Evolutionary conservation across 768 basidiomycete genomes (phyloP), one percentile per base, ranked within the genome.

Genomic region (Tylopilus sp.): DNA sequence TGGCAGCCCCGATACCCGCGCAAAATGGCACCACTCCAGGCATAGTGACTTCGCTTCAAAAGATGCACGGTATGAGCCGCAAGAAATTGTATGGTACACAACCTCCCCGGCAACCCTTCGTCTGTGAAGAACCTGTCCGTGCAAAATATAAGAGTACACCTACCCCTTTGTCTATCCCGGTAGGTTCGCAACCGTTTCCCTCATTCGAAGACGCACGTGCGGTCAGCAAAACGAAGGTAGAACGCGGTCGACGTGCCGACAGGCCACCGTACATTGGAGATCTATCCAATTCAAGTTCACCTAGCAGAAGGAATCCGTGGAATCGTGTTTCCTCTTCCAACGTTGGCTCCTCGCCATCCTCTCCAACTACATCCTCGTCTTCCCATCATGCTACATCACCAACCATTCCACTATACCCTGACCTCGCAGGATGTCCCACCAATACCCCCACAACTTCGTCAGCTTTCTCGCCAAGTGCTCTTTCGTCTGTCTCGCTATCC

Each of bases 21-120:
- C 65, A 64, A 57, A 62, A 53, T 22, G 61, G 60, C 33, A 60
- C 63, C 7, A 67, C 68, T 20, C 79, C 77, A 4, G 82, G 75
- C 50, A 70, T 88, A 1, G 86, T 88, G 43, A 73, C 70, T 21
- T 82, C 81, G 21, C 72, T 86, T 15, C 82, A 86, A 64, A 80
- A 83, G 59, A 75, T 80, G 31, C 85, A 87, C 50, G 85, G 85
- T 3, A 60, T 88, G 42, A 84, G 81, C 8, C 85, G 85, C 70
- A 86, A 86, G 69, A 83, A 83, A 57, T 73, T 82, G 8, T 83
- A 85, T 51, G 77, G 79, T 11, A 48, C 75, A 10, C 80, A 81
- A 58, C 75, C 79, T 17, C 55, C 69, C 17, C 72, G 77, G 23
- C 64, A 70, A 35, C 80, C 83, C 0, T 83, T 83, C 59, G 72